Evolutionary conservation across 2,329 filamentous ascomycete species (phyloP), one percentile per base, ranked within the genome.

Genomic region (Tricladium varicosporioides): DNA sequence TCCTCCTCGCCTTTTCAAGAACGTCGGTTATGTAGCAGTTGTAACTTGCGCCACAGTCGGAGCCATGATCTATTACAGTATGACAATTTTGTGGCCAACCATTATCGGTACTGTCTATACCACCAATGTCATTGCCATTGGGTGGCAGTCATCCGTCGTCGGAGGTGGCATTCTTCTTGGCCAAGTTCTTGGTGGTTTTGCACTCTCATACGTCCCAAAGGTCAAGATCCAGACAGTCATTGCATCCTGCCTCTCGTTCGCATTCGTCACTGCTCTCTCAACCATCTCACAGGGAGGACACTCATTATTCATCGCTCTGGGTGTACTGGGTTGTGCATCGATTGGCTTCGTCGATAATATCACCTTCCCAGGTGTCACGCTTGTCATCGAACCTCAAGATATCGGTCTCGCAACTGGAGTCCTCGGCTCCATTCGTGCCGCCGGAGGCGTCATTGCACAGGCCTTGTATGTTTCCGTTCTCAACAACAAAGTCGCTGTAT

Each of bases 61-160:
- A n/a, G 73, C 73, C 32, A 76, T 76, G 71, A 67, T 78, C 7
- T 80, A 76, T 65, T 79, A 75, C 65, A 71, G 70, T 11, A 65
- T 79, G 56, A 75, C 71, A 7, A 69, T 76, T 11, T 70, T 79
- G 11, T 77, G 76, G 73, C 77, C 76, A 1, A 72, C 72, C 9
- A 72, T 74, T n/a, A 72, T 78, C 54, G 56, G 59, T n/a, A 62
- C 67, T 14, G 63, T 78, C n/a, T 79, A 75, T 66, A 73, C 71
- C 3, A 70, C 65, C 9, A 69, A 74, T 59, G 61, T 65, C 5
- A 70, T 73, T 42, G 55, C 72, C 46, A 72, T 76, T 55, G 76
- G 75, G 51, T 74, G 75, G 70, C 67, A 77, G 58, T 74, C 71
- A 22, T 73, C 69, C 15, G 71, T 74, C n/a, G 69, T 75, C 14